Evolutionary conservation across 2,329 filamentous ascomycete species (phyloP).

Genomic region (Coniochaeta sp.): DNA sequence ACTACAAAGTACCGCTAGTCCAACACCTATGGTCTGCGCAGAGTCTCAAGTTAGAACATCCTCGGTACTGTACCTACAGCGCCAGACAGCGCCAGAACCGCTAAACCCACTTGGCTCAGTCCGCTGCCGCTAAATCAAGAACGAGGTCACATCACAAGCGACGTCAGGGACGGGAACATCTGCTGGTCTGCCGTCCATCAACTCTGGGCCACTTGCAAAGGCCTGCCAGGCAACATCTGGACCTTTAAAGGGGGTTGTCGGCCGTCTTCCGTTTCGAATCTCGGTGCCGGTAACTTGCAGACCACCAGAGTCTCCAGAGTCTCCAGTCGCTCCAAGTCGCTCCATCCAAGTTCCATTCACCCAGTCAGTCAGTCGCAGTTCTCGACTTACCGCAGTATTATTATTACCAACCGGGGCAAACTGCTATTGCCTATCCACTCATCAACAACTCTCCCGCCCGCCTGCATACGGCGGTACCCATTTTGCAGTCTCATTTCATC

Average conservation of each 20-base stretch:
- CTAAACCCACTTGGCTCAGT: not conserved
- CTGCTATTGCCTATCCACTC: not conserved
- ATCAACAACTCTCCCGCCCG: not conserved
- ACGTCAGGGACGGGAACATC: not conserved
- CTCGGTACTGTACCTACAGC: not conserved
- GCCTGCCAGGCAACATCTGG: no score
- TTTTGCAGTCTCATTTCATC: not conserved
- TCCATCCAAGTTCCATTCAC: not conserved
- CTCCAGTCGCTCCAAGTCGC: no score
- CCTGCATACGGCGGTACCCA: not conserved
- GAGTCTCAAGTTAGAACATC: not conserved
- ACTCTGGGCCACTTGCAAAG: not conserved
- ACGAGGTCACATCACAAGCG: not conserved
- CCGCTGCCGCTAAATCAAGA: not conserved
- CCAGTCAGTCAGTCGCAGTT: no score
- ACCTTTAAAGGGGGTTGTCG: not conserved
- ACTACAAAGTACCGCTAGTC: not conserved
- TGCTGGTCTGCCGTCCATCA: not conserved
- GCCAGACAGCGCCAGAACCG: not conserved
- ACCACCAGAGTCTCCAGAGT: not conserved
- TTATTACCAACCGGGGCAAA: not conserved
- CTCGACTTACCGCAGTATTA: no score
- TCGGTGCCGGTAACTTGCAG: not conserved
- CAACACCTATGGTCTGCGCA: not conserved
- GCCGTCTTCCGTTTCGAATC: not conserved